Percentiles rank a stretch among this genome's conserved stretches.
Conservation (phyloP, 148 eudicot genomes). For the Nyssa sinensis region DNA sequence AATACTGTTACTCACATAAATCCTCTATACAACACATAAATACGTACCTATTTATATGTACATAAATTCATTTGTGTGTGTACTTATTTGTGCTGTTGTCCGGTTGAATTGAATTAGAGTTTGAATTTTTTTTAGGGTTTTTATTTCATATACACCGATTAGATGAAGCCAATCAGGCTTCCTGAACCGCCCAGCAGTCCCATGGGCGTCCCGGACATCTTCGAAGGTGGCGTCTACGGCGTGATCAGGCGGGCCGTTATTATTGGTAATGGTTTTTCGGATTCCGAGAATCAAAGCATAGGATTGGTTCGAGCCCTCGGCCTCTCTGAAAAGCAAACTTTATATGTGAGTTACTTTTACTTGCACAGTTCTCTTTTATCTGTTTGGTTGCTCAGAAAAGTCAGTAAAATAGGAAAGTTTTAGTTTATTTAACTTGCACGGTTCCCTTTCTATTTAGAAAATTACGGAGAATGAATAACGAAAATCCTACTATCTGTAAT, state of each 20-base stretch:
- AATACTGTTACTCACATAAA: too few relatives aligned
- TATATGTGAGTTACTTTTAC: slow-evolving; percentile 53
- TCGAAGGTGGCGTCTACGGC: slow-evolving; percentile 81
- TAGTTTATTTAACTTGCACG: too few relatives aligned
- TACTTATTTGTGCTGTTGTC: background rate
- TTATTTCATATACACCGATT: background rate
- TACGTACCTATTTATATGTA: too few relatives aligned
- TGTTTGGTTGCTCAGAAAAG: background rate
- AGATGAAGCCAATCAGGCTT: slow-evolving; percentile 86
- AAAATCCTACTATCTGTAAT: too few relatives aligned
- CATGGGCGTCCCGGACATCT: slow-evolving; percentile 65
- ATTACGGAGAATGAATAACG: too few relatives aligned
- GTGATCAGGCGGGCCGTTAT: slow-evolving; percentile 80
- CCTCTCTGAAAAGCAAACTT: slow-evolving; percentile 65
- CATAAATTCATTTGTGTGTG: background rate
- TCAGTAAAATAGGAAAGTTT: background rate
- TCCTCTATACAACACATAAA: too few relatives aligned
- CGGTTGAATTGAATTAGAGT: background rate
- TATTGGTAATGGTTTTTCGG: slow-evolving; percentile 84
- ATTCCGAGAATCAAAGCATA: slow-evolving; percentile 87
- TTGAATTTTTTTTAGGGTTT: background rate
- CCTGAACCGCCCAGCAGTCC: slow-evolving; percentile 92
- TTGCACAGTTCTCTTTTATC: background rate
- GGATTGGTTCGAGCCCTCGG: slow-evolving; percentile 92
- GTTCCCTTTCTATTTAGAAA: too few relatives aligned